Evolutionary conservation across 371 early-diverging fungal species (phyloP), one percentile per base, ranked within the genome.

Genomic region (Zychaea mexicana): DNA sequence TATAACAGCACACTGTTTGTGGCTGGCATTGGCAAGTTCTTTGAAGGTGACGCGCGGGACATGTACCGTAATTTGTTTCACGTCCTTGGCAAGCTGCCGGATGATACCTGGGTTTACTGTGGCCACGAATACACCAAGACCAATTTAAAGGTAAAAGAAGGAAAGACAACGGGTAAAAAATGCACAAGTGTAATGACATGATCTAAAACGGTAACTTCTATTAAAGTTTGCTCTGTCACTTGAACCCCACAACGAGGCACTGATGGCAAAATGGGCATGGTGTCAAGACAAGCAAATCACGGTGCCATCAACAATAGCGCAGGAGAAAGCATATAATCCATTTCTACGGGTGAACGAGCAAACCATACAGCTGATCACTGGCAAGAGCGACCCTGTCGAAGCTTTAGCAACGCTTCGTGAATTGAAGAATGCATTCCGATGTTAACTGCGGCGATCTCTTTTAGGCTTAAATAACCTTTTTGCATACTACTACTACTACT

Each of bases 11-110:
- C 77, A 17, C 39, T 77, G 10, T 76, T 80, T 69, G 62, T 75
- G 4, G 85, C 72, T 17, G 94, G 94, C 5, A 92, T 97, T 60
- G 98, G 98, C 2, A 85, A 93, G 33, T 95, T 96, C 74, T 95
- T 95, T 71, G 98, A 97, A 68, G 96, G 96, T 10, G 90, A 90
- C 19, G 88, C 94, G 0, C 81, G 86, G 21, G 90, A 95, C 60
- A 94, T 96, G 96, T 81, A 93, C 72, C 77, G 82, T 33, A 88
- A 90, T 30, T 79, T 97, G 60, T 84, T 88, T 57, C 83, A 85
- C 31, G 83, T 86, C 33, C 75, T 97, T 27, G 90, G 85, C 0
- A 77, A 77, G 31, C 75, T 97, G 57, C 96, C 96, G 0, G 81
- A 82, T 28, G 92, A 92, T 38, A 97, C 98, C 0, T 80, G 85